Base-by-base conservation (phyloP, 176 grass and related monocot genomes). In the Stipa capillata region DNA sequence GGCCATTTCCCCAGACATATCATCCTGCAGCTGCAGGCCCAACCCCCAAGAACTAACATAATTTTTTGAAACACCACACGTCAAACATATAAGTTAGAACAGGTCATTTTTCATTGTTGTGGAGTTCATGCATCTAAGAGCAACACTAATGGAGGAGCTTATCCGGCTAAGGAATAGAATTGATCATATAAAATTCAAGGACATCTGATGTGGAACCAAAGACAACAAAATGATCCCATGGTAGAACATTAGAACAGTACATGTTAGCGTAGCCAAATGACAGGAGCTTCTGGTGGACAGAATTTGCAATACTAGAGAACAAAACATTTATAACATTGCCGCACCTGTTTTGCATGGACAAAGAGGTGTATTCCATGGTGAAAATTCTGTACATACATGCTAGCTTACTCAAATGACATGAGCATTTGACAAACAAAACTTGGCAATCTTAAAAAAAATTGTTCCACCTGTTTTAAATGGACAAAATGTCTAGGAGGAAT, bases 391-490 rank as follows among this genome's bases (percentile, higher is more conserved):
- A 4, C 13, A 3, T 48, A 33, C 16, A 80, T 43, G 43, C 60
- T 75, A 52, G 23, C 58, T 61, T 75, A 34, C 27, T n/a, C 51
- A 44, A 42, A 73, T 51, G 13, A 42, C 25, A 69, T 3, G 27
- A 14, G 51, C 11, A 82, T 29, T 64, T 3, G 6, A 75, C 54
- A 17, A 9, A 70, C 21, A 64, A 71, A 70, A 32, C 5, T 49
- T 57, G 21, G 13, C 18, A 55, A 72, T 25, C 16, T 21, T 69
- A 36, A 51, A 49, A 9, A 33, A 51, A 63, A n/a, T 49, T 45
- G 31, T 8, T 89, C 29, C 28, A 71, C n/a, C 53, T 55, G 10
- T 53, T 61, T 84, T 76, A 31, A 55, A 32, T 81, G 79, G 48
- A 25, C 9, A 80, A 43, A 52, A n/a, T n/a, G 15, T 84, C 20